phyloP scores from a whole-genome alignment of 495 filamentous ascomycete species.

The Tuber borchii region DNA sequence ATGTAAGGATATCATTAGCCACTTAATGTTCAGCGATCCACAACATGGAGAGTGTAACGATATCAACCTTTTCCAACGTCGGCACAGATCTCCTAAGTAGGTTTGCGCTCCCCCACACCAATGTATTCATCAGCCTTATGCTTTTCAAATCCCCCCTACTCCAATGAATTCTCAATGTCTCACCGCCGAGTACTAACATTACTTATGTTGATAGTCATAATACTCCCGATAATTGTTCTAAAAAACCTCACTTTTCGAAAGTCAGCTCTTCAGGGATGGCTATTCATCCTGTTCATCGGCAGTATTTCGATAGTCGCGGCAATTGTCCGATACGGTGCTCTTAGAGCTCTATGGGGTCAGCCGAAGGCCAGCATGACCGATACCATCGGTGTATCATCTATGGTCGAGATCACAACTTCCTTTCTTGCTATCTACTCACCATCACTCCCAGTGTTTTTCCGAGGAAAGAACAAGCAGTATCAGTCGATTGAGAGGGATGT shows the following conservation, averaged over 20 bases:
- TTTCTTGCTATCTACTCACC: conserved; percentile 33
- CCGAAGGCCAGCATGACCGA: conserved; percentile 42
- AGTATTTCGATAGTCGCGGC: conserved; percentile 43
- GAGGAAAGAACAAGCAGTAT: not conserved
- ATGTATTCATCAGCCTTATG: not conserved
- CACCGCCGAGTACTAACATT: not conserved
- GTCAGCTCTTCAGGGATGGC: conserved; percentile 37
- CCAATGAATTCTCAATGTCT: not conserved
- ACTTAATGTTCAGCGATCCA: conserved; percentile 44
- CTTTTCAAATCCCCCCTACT: not conserved
- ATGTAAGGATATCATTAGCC: conserved; percentile 26
- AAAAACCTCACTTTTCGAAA: conserved; percentile 26
- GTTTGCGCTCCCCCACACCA: not conserved
- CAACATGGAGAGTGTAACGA: conserved; percentile 39
- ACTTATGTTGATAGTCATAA: not conserved
- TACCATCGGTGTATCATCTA: conserved; percentile 44
- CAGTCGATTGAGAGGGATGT: not conserved
- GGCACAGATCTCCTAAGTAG: conserved; percentile 6
- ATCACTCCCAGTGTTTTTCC: conserved; percentile 9
- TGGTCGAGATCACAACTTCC: conserved; percentile 43
- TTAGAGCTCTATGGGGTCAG: conserved; percentile 37
- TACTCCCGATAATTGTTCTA: not conserved
- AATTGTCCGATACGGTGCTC: conserved; percentile 39
- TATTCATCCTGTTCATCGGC: conserved; percentile 43
- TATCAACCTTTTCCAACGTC: conserved; percentile 19